Base-by-base conservation (phyloP, 495 filamentous ascomycete genomes). In the Daldinia grandis region DNA sequence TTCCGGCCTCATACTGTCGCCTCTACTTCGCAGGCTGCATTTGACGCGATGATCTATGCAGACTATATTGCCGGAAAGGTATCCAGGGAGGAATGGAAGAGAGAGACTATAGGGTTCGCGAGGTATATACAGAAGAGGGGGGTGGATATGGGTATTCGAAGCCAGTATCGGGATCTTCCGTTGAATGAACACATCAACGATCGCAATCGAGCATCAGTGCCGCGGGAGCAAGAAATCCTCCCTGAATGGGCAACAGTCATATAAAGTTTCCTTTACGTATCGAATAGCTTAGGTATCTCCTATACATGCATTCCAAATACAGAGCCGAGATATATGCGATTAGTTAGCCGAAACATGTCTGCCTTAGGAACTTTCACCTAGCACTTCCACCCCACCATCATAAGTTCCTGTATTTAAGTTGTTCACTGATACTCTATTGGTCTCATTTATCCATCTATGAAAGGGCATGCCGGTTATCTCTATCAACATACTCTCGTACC, bases 1-100 rank as follows among this genome's bases (percentile, higher is more conserved):
- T 87, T 89, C 55, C 74, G 87, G 15, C 87, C 87, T 19, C 86
- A 88, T 62, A 87, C 84, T 1, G 84, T 82, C 8, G 83, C 82
- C 1, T 81, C 80, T 35, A 86, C 84, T 5, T 81, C 77, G 19
- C 85, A 87, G 71, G 85, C 81, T 10, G 84, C 84, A 6, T 81
- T 80, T 42, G 78, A 86, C 73, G 82, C 81, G 1, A 77, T 83
- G 75, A 28, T 80, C 14, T 79, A 84, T 50, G 80, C 82, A 9
- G 79, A 81, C 37, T 80, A 82, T 64, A 68, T 85, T 19, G 65
- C 73, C 28, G 84, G 83, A 1, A 74, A 80, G 59, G 71, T 85
- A 1, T 68, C 71, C 1, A 64, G 76, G 54, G 76, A 77, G 50
- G 75, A 84, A 68, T 85, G 82, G 78, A 80, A 81, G 65, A 73